Base-by-base conservation (phyloP, 2,329 filamentous ascomycete genomes). In the Colletotrichum godetiae region DNA sequence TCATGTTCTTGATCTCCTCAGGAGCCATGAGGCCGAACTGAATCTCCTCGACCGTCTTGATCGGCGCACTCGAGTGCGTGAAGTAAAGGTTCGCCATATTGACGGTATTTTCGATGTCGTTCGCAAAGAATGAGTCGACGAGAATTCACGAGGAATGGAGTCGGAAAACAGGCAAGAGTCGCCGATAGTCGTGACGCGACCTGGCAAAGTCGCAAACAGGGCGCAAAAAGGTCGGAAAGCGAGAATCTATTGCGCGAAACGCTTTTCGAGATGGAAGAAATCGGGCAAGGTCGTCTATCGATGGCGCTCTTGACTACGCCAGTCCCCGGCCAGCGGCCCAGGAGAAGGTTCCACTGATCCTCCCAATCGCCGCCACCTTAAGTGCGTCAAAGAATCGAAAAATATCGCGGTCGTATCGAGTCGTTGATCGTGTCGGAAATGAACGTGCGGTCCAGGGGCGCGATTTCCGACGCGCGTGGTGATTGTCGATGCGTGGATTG, bases 1-100 rank as follows among this genome's bases (percentile, higher is more conserved):
- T 98, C 95, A 98, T 97, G 80, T 93, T 95, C 88, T 99, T 98
- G 85, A 98, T 98, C 88, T 99, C 97, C 83, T 99, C 97, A 31
- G 97, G 97, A 46, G 97, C 97, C 84, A 99, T 91, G 82, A 99
- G 91, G 81, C 97, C 97, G 82, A 99, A 99, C 88, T 99, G 97
- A 80, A 99, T 98, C 89, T 99, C 97, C 89, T 98, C 93, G 80
- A 99, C 95, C 77, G 94, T 97, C 89, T 97, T 96, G 90, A 98
- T 90, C 84, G 95, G 95, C 91, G 94, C 95, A 90, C 94, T 95
- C 83, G 94, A 98, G 86, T 95, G 94, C 81, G 93, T 89, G 82
- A 98, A 98, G 83, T 92, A 92, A 78, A 96, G 92, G 86, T 97
- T 97, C 87, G 96, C 91, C 97, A 99, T 98, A 81, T 80, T 94